Evolutionary conservation across 176 grass and related monocot genomes (phyloP).

Genomic region (Puya raimondii): DNA sequence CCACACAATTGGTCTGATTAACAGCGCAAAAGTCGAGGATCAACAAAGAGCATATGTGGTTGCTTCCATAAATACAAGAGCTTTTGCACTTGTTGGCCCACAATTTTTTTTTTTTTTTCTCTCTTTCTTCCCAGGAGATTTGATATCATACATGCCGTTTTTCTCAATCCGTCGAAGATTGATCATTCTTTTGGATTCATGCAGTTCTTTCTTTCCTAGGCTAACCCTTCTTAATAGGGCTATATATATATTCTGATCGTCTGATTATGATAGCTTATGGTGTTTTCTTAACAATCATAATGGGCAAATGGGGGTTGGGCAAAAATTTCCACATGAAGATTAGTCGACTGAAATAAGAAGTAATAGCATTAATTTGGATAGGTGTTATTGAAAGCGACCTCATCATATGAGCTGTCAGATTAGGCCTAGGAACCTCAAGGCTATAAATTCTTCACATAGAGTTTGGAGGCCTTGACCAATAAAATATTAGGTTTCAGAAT

Average conservation of each 20-base stretch:
- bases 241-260: too few relatives aligned
- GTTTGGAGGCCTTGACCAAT: not conserved
- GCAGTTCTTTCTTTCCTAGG: not conserved
- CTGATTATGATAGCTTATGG: not conserved
- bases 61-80: too few relatives aligned
- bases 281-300: not conserved
- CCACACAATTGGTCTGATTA: too few relatives aligned
- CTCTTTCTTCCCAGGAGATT: too few relatives aligned
- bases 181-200: not conserved
- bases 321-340: conserved; percentile 1
- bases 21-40: too few relatives aligned
- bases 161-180: not conserved
- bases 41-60: too few relatives aligned
- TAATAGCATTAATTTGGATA: not conserved
- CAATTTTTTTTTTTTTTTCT: too few relatives aligned
- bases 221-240: not conserved
- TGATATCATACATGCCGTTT: not conserved
- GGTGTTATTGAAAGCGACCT: not conserved
- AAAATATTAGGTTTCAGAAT: not conserved
- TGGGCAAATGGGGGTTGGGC: not conserved
- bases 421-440: not conserved
- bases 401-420: conserved; percentile 6
- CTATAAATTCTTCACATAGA: not conserved
- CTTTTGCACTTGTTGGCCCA: too few relatives aligned
- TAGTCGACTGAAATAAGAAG: conserved; percentile 1